Conservation (phyloP, 805 yeast genomes). For the Kodamaea hsintzibuensis region DNA sequence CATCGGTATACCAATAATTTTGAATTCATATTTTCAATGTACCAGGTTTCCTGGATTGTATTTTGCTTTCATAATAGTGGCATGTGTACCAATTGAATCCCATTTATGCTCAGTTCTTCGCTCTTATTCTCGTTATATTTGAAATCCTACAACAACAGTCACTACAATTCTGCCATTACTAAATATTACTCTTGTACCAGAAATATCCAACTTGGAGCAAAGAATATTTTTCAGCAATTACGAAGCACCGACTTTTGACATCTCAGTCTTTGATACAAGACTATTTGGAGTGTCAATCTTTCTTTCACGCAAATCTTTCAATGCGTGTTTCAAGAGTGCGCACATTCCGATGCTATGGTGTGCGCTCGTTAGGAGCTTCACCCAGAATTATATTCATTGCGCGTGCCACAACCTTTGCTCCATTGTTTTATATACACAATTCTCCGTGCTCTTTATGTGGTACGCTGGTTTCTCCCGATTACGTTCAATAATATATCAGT, state of each 20-base stretch:
- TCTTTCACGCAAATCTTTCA: neutral
- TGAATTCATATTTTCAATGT: too few species aligned
- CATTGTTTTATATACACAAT: too few species aligned
- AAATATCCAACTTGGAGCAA: neutral
- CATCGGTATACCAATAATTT: neutral
- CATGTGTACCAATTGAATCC: neutral
- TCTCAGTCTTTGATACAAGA: neutral
- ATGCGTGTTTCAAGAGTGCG: neutral
- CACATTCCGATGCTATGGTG: neutral
- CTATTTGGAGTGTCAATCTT: neutral
- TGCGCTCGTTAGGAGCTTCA: neutral
- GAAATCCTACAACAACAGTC: neutral
- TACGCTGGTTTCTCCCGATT: neutral
- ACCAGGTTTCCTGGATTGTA: too few species aligned
- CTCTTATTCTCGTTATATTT: neutral
- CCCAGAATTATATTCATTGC: neutral
- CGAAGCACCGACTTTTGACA: neutral
- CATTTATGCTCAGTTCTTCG: neutral
- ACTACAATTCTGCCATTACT: neutral
- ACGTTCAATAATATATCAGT: slow-evolving; percentile 29
- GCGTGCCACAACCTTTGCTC: neutral
- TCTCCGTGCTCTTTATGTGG: neutral
- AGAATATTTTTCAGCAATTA: neutral
- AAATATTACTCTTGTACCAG: neutral
- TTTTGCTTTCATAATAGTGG: too few species aligned